Percentiles rank a stretch among this genome's conserved stretches.
phyloP scores from a whole-genome alignment of 257 asterid species.

The Solanum sparsipilum region DNA sequence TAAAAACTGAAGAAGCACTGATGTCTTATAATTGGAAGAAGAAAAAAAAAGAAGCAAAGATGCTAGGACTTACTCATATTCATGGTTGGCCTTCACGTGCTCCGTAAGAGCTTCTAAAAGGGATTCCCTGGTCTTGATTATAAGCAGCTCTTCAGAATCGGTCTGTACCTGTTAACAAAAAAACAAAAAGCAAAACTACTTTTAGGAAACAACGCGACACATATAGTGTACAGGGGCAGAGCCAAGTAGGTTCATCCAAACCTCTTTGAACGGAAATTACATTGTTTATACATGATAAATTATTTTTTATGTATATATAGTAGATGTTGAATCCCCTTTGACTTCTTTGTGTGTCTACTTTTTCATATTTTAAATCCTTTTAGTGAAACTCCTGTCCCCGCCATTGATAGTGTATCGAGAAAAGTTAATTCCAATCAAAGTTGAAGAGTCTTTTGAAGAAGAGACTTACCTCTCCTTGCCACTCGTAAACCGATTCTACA shows the following conservation, averaged over 20 bases:
- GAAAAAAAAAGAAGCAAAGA: neutral
- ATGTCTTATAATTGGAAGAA: neutral
- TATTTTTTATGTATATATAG: neutral
- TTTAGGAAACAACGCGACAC: neutral
- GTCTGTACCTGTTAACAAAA: constrained; percentile 55
- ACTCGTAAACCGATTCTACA: constrained; percentile 74
- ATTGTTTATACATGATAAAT: neutral
- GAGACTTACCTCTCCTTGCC: constrained; percentile 80
- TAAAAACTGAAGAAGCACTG: neutral
- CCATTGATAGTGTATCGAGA: neutral
- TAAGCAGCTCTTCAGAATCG: constrained; percentile 87
- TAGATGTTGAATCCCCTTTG: neutral
- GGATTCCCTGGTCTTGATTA: constrained; percentile 88
- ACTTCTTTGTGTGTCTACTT: neutral
- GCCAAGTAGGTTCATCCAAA: neutral
- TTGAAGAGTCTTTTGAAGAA: neutral
- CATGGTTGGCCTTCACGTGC: constrained; percentile 88
- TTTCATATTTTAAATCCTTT: neutral
- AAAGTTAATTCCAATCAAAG: neutral
- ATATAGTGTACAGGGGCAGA: neutral
- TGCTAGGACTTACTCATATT: constrained; percentile 58
- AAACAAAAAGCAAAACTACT: neutral
- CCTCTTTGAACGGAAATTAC: neutral
- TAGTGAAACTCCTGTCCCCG: neutral
- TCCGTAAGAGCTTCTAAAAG: constrained; percentile 72